A percentile compares a stretch with the other conserved stretches of the same genome.
Conservation (phyloP, 352 stramenopile species). For the Globisporangium irregulare region DNA sequence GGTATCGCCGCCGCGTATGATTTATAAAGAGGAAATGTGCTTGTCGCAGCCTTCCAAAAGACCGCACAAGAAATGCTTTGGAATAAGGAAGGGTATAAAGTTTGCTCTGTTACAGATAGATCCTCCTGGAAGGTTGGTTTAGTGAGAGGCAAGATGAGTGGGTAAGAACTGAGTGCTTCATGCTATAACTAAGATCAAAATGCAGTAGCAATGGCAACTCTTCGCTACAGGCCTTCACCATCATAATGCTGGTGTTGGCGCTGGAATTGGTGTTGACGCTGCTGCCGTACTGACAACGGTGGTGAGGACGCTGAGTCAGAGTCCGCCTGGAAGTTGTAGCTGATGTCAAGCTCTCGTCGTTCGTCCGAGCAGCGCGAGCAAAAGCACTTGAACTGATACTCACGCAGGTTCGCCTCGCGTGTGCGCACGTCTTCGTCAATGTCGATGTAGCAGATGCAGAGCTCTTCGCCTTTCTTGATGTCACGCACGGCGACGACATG, state of each 20-base stretch:
- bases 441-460: slow-evolving; percentile 96
- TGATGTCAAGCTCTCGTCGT: slow-evolving; percentile 22
- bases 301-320: neutral
- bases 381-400: slow-evolving; percentile 82
- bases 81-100: neutral
- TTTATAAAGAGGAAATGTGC: slow-evolving; percentile 40
- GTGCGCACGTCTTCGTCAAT: slow-evolving; percentile 65
- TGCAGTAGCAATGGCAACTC: neutral
- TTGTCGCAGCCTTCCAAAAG: neutral
- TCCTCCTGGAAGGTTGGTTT: neutral
- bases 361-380: slow-evolving; percentile 59
- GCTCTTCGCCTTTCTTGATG: slow-evolving; percentile 86
- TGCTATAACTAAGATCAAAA: neutral
- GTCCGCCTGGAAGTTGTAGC: neutral
- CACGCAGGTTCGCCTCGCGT: slow-evolving; percentile 64
- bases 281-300: neutral
- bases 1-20: slow-evolving; percentile 65
- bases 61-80: neutral
- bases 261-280: neutral
- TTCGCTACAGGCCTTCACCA: slow-evolving; percentile 2
- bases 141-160: neutral
- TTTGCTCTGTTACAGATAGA: neutral
- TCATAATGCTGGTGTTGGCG: neutral
- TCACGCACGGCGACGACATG: slow-evolving; percentile 75
- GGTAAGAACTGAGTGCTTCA: neutral